Evolutionary conservation across 2,329 filamentous ascomycete genomes (phyloP).

Genomic region (Penicillium corylophilum): DNA sequence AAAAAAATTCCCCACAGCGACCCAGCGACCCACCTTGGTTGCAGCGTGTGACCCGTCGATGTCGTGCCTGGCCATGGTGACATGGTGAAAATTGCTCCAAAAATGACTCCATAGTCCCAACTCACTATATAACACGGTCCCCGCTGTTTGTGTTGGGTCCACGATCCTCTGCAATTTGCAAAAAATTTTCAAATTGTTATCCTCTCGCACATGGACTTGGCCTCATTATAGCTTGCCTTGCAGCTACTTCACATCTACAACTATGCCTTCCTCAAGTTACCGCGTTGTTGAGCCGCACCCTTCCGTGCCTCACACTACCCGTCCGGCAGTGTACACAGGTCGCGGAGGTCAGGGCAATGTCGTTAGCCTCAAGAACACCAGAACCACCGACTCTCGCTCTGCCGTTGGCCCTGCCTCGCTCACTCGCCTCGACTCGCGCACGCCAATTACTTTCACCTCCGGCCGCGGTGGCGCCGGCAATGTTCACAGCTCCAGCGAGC

Average conservation of each 20-base stretch:
- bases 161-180: conserved; percentile 5
- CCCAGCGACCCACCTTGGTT: conserved; percentile 3
- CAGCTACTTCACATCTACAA: conserved; percentile 12
- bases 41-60: conserved; percentile 24
- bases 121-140: conserved; percentile 19
- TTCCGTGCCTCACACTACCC: conserved; percentile 50
- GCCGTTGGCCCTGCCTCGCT: conserved; percentile 51
- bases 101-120: conserved; percentile 14
- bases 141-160: conserved; percentile 13
- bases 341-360: conserved; percentile 61
- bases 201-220: conserved; percentile 13
- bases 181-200: conserved; percentile 2
- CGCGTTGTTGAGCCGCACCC: conserved; percentile 63
- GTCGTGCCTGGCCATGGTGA: conserved; percentile 19
- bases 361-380: conserved; percentile 52
- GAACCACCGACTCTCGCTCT: conserved; percentile 48
- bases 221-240: conserved; percentile 11
- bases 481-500: conserved; percentile 52
- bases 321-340: conserved; percentile 53
- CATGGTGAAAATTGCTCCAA: not conserved
- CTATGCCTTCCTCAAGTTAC: conserved; percentile 46
- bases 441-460: conserved; percentile 41
- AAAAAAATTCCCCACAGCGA: conserved; percentile 18
- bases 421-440: conserved; percentile 49
- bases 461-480: conserved; percentile 59